phyloP scores from a whole-genome alignment of 1,284 basidiomycete species.

The Cutaneotrichosporon dermatis region DNA sequence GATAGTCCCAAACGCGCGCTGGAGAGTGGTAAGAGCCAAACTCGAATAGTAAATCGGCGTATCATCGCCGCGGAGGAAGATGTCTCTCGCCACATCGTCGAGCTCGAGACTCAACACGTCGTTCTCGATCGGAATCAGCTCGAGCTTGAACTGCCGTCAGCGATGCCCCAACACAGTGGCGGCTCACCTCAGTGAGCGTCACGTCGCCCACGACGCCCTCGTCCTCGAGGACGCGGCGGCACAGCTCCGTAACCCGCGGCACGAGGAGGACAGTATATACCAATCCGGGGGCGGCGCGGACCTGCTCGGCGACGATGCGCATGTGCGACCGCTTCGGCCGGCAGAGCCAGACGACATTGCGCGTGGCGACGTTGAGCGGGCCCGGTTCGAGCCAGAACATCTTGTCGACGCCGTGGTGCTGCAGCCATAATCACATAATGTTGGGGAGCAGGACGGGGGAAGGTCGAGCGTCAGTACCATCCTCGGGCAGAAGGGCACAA shows the following conservation, averaged over 20 bases:
- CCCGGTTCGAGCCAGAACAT: slow-evolving; percentile 98
- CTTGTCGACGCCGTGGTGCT: slow-evolving; percentile 98
- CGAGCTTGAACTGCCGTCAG: slow-evolving; percentile 64
- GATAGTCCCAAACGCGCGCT: slow-evolving; percentile 79
- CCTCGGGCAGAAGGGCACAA: too few species aligned
- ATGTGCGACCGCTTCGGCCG: slow-evolving; percentile 79
- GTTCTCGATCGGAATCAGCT: slow-evolving; percentile 86
- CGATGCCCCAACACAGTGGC: neutral
- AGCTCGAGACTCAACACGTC: slow-evolving; percentile 86
- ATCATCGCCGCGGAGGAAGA: slow-evolving; percentile 91
- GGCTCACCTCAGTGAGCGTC: slow-evolving; percentile 60
- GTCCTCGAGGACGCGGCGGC: slow-evolving; percentile 76
- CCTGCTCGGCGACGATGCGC: slow-evolving; percentile 70
- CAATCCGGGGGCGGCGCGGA: slow-evolving; percentile 15
- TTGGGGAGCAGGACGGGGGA: too few species aligned
- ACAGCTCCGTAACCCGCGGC: slow-evolving; percentile 80
- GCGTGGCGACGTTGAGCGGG: slow-evolving; percentile 72
- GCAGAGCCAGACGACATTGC: slow-evolving; percentile 90
- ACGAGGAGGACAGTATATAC: slow-evolving; percentile 86
- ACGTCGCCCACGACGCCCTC: slow-evolving; percentile 89
- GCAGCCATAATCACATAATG: too few species aligned
- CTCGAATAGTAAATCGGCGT: slow-evolving; percentile 83
- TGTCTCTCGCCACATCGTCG: slow-evolving; percentile 73
- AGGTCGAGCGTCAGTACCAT: too few species aligned
- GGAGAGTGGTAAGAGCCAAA: slow-evolving; percentile 77